Evolutionary conservation across 805 yeast species (phyloP).

Genomic region (Wickerhamomyces bovis): DNA sequence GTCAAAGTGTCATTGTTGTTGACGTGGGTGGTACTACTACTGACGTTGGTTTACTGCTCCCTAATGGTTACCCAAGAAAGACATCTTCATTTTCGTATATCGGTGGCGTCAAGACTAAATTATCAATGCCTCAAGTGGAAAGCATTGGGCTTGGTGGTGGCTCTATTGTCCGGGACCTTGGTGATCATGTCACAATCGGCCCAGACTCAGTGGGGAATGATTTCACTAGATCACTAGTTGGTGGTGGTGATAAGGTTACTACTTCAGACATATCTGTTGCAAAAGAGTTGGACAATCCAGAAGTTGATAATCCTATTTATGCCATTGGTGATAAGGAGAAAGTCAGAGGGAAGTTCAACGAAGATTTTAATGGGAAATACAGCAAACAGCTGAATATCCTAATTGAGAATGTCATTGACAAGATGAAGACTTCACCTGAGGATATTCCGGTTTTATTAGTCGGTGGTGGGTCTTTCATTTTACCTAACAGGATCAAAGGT

Average conservation of each 20-base stretch:
- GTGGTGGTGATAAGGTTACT: conserved; percentile 38
- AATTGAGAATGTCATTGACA: conserved; percentile 40
- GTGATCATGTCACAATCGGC: conserved; percentile 30
- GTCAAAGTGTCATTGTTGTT: conserved; percentile 31
- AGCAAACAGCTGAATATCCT: conserved; percentile 29
- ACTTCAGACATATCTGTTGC: conserved; percentile 33
- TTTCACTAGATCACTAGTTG: conserved; percentile 29
- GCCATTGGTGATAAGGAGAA: conserved; percentile 25
- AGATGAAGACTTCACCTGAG: conserved; percentile 40
- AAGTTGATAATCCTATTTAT: conserved; percentile 11
- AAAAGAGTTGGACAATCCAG: conserved; percentile 7
- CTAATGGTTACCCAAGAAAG: conserved; percentile 43
- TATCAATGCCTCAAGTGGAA: conserved; percentile 46
- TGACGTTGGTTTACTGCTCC: conserved; percentile 41
- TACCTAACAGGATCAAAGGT: conserved; percentile 33
- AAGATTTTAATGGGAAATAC: conserved; percentile 31
- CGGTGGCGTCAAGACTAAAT: conserved; percentile 45
- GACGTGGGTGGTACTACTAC: conserved; percentile 49
- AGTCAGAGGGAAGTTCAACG: conserved; percentile 20
- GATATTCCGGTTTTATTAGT: conserved; percentile 39
- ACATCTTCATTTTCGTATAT: conserved; percentile 36
- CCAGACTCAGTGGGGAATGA: conserved; percentile 45
- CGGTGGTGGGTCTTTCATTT: conserved; percentile 46
- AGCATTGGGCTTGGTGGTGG: conserved; percentile 48
- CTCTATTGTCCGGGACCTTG: conserved; percentile 32